Evolutionary conservation across 164 flowering plant species (phyloP).

Genomic region (Buxus sempervirens): DNA sequence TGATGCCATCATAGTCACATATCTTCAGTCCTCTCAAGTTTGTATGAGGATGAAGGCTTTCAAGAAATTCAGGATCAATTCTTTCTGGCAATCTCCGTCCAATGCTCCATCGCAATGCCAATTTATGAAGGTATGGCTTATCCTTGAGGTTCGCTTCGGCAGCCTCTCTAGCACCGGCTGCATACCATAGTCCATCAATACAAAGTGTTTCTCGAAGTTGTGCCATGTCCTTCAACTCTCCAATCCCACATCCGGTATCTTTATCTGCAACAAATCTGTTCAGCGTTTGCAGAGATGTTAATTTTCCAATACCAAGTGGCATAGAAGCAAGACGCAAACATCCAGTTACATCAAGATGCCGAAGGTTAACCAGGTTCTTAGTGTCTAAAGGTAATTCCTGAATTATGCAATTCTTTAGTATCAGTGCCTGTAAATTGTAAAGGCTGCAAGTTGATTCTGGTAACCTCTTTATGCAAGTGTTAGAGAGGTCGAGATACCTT

Average conservation of each 20-base stretch:
- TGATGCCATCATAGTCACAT: neutral
- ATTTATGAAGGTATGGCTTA: neutral
- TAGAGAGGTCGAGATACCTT: conserved; percentile 3
- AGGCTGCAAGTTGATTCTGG: conserved; percentile 7
- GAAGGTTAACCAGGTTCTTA: neutral
- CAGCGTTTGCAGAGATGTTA: conserved; percentile 7
- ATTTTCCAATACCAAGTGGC: conserved; percentile 1
- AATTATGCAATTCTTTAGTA: conserved; percentile 2
- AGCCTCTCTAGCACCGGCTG: neutral
- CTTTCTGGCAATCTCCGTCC: neutral
- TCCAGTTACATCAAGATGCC: conserved; percentile 4
- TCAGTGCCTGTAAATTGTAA: conserved; percentile 5
- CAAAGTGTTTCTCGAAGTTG: neutral
- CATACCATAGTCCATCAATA: conserved; percentile 4
- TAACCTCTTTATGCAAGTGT: neutral
- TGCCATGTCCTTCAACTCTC: conserved; percentile 1
- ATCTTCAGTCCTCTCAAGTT: conserved; percentile 8
- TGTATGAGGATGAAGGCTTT: conserved; percentile 11
- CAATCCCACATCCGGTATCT: neutral
- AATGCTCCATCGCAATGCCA: neutral
- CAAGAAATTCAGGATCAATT: neutral
- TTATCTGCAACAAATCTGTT: neutral
- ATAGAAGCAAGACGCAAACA: conserved; percentile 1
- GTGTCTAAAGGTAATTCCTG: neutral
- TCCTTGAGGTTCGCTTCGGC: neutral